Percentiles rank a stretch among this genome's conserved stretches.
Conservation (phyloP, 2,329 filamentous ascomycete genomes). For the Kalaharituber pfeilii region DNA sequence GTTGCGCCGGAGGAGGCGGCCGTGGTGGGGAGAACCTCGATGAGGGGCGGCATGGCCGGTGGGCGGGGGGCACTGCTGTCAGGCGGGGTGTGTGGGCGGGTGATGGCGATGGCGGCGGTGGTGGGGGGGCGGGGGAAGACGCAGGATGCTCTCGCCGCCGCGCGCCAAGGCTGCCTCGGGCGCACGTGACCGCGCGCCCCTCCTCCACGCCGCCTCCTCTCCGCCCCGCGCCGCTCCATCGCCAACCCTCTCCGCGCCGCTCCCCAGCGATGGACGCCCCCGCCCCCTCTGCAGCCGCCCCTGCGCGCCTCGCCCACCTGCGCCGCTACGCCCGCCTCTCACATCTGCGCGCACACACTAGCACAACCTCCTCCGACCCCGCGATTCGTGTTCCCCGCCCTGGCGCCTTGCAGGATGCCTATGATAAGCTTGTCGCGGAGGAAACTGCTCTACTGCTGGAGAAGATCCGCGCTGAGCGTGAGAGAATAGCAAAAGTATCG, state of each 20-base stretch:
- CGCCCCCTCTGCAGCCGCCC: background rate
- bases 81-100: background rate
- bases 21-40: slow-evolving; percentile 15
- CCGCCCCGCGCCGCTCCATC: background rate
- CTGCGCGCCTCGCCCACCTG: background rate
- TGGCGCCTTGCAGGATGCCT: background rate
- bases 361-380: background rate
- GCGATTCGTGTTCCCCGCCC: background rate
- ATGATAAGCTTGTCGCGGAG: background rate
- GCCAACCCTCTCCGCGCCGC: too few species aligned
- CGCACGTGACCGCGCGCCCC: background rate
- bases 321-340: background rate
- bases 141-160: background rate
- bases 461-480: background rate
- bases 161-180: background rate
- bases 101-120: background rate
- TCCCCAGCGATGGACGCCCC: background rate
- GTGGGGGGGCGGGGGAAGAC: background rate
- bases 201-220: background rate
- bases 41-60: background rate
- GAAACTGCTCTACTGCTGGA: background rate
- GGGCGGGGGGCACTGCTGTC: too few species aligned
- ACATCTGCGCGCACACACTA: background rate
- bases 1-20: slow-evolving; percentile 14
- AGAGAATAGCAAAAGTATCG: background rate